A percentile compares a stretch with the other conserved stretches of the same genome.
phyloP scores from a whole-genome alignment of 805 yeast species.

The Hanseniaspora occidentalis region DNA sequence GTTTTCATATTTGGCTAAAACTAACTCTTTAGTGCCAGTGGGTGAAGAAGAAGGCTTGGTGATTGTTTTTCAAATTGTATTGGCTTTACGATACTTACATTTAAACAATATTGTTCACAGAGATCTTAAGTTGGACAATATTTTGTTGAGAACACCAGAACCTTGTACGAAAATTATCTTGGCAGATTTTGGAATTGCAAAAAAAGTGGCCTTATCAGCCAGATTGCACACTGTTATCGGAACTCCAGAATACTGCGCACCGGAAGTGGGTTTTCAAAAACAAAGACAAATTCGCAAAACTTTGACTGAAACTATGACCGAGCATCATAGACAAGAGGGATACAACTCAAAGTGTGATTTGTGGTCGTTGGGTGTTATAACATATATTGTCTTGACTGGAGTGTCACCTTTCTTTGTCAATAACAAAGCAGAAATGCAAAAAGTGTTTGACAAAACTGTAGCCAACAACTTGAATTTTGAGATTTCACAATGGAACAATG shows the following conservation, averaged over 20 bases:
- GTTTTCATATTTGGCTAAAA: slow-evolving; percentile 38
- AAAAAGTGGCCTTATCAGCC: slow-evolving; percentile 11
- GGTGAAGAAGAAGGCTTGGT: slow-evolving; percentile 44
- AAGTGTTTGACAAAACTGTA: slow-evolving; percentile 30
- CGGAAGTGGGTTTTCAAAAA: slow-evolving; percentile 44
- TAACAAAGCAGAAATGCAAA: slow-evolving; percentile 25
- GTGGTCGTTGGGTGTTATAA: slow-evolving; percentile 57
- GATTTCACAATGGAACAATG: slow-evolving; percentile 29
- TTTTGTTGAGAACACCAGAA: slow-evolving; percentile 40
- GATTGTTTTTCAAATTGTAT: slow-evolving; percentile 41
- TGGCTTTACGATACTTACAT: slow-evolving; percentile 46
- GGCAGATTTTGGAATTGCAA: slow-evolving; percentile 60
- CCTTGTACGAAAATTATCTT: slow-evolving; percentile 41
- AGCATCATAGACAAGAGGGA: slow-evolving; percentile 21
- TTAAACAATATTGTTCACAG: slow-evolving; percentile 45
- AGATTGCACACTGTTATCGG: slow-evolving; percentile 43
- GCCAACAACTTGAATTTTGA: slow-evolving; percentile 29
- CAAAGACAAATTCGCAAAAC: slow-evolving; percentile 18
- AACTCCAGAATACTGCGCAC: slow-evolving; percentile 63
- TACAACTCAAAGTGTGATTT: slow-evolving; percentile 49
- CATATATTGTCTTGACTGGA: slow-evolving; percentile 48
- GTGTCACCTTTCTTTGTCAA: slow-evolving; percentile 49
- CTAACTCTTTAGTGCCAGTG: slow-evolving; percentile 28
- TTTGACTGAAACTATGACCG: slow-evolving; percentile 18
- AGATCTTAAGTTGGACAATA: slow-evolving; percentile 56